These are phyloP conservation scores for Clathrus columnatus DNA, from an alignment of 768 basidiomycete genomes.

Conservation along the genomic window DNA sequence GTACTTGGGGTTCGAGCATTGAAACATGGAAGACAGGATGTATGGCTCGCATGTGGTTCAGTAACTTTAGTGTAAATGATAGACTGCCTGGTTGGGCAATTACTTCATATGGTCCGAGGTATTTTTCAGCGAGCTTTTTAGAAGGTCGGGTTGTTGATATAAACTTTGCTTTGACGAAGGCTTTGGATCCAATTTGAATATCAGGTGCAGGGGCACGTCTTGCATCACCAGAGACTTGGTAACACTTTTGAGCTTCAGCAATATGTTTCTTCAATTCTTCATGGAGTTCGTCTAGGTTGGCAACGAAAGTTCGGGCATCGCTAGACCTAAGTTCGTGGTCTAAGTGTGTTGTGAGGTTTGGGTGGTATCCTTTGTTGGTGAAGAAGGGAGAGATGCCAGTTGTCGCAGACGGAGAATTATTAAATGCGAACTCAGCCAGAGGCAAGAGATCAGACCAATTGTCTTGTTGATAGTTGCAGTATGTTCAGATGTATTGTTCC, in stretches of 20 bases:
- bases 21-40: slow-evolving; percentile 20
- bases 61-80: slow-evolving; percentile 7
- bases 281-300: background rate
- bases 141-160: background rate
- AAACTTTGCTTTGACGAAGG: background rate
- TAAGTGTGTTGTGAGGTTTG: slow-evolving; percentile 8
- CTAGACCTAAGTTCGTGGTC: background rate
- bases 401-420: slow-evolving; percentile 21
- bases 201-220: background rate
- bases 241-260: background rate
- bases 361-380: slow-evolving; percentile 19
- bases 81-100: background rate
- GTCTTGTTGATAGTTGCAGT: slow-evolving; percentile 24
- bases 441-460: slow-evolving; percentile 29
- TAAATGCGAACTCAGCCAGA: slow-evolving; percentile 27
- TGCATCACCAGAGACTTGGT: background rate
- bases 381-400: slow-evolving; percentile 27
- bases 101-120: background rate
- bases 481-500: slow-evolving; percentile 30
- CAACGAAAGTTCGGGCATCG: background rate
- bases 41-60: background rate
- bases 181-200: background rate
- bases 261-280: background rate
- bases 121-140: background rate
- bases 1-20: slow-evolving; percentile 14